Evolutionary conservation across 2,329 filamentous ascomycete genomes (phyloP).

Genomic region (Hypoxylon sp.): DNA sequence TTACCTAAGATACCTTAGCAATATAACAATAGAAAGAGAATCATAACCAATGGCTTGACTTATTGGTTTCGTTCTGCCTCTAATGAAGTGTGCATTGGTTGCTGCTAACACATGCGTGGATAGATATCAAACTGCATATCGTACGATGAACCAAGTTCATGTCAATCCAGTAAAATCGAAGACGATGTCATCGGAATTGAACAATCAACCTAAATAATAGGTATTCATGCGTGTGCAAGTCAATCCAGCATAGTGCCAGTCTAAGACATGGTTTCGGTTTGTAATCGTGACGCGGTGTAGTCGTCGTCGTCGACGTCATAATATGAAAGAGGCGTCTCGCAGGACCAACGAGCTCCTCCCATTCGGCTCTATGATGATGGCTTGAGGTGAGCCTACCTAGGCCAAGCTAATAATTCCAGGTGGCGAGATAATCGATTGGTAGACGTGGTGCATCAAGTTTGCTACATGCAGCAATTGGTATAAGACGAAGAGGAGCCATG

Average conservation of each 20-base stretch:
- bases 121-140: not conserved
- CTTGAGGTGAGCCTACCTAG: slow-evolving; percentile 10
- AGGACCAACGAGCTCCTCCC: slow-evolving; percentile 22
- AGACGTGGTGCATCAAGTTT: slow-evolving; percentile 15
- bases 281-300: slow-evolving; percentile 43
- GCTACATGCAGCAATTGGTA: slow-evolving; percentile 16
- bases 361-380: slow-evolving; percentile 36
- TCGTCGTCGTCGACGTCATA: slow-evolving; percentile 43
- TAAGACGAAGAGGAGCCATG: slow-evolving; percentile 32
- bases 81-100: not conserved
- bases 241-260: not conserved
- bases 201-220: not conserved
- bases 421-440: slow-evolving; percentile 18
- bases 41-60: slow-evolving; percentile 11
- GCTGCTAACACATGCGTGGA: not conserved
- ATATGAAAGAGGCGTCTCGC: slow-evolving; percentile 14
- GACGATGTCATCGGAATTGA: slow-evolving; percentile 4
- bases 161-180: not conserved
- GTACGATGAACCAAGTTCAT: not conserved
- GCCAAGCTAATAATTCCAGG: slow-evolving; percentile 10
- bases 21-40: slow-evolving; percentile 25
- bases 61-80: not conserved
- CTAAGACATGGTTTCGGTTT: slow-evolving; percentile 18
- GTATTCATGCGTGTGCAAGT: not conserved
- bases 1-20: slow-evolving; percentile 8